These are phyloP conservation scores for Phytophthora fragariaefolia DNA, from an alignment of 352 stramenopile genomes.

Conservation along the genomic window DNA sequence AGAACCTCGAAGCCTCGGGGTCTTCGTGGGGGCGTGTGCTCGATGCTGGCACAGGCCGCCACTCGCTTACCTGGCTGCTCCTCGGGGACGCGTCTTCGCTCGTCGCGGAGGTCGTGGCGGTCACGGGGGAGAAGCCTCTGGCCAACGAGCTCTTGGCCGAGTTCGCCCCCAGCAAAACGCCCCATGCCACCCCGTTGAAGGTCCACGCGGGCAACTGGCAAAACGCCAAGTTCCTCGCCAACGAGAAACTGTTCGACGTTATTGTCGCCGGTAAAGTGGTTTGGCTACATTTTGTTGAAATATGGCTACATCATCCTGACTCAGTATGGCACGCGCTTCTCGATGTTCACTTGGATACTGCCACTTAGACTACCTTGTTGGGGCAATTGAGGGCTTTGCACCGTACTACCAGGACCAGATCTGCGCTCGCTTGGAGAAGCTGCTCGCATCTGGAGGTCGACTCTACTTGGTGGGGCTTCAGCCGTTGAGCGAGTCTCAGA, in stretches of 20 bases:
- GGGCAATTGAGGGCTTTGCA: conserved; percentile 92
- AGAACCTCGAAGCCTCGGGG: conserved; percentile 16
- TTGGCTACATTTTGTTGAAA: conserved; percentile 2
- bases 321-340: no score
- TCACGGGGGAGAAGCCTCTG: conserved; percentile 74
- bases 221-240: conserved; percentile 64
- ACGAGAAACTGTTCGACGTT: conserved; percentile 72
- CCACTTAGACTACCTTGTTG: conserved; percentile 93
- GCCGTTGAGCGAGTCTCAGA: conserved; percentile 76
- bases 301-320: background rate
- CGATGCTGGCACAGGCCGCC: conserved; percentile 90
- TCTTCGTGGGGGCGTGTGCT: conserved; percentile 76
- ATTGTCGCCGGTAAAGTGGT: conserved; percentile 63
- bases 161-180: conserved; percentile 41
- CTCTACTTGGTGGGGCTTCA: conserved; percentile 91
- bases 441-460: conserved; percentile 83
- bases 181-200: conserved; percentile 40
- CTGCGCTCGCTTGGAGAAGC: conserved; percentile 63
- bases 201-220: conserved; percentile 81
- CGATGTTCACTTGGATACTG: no score
- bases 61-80: conserved; percentile 91
- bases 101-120: conserved; percentile 60
- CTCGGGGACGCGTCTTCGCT: conserved; percentile 27
- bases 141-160: conserved; percentile 49
- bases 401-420: conserved; percentile 89